Evolutionary conservation across 2,329 filamentous ascomycete species (phyloP).

Genomic region (Piedraia hortae): DNA sequence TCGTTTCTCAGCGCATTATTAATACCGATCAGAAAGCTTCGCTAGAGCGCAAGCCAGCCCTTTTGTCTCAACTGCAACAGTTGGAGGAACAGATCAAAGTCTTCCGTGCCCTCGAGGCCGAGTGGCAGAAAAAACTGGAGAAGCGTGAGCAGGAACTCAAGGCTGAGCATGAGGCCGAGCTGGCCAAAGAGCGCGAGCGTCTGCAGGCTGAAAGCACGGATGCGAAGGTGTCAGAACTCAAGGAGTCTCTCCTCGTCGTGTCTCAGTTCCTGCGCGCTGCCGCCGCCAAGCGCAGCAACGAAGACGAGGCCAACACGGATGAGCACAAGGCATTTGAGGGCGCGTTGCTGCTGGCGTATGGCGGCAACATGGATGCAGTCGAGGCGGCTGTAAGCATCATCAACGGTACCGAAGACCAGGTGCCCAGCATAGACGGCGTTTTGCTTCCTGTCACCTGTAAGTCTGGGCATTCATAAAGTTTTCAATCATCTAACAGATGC

Average conservation of each 20-base stretch:
- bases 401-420: constrained; percentile 38
- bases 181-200: constrained; percentile 26
- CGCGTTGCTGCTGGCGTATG: constrained; percentile 50
- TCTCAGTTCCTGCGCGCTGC: constrained; percentile 60
- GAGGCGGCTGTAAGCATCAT: constrained; percentile 51
- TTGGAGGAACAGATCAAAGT: constrained; percentile 47
- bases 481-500: not conserved
- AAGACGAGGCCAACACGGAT: constrained; percentile 37
- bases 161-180: constrained; percentile 27
- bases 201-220: constrained; percentile 26
- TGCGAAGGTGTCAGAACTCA: constrained; percentile 20
- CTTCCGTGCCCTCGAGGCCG: constrained; percentile 48
- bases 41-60: constrained; percentile 46
- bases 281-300: constrained; percentile 42
- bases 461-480: constrained; percentile 9
- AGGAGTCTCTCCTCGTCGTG: constrained; percentile 38
- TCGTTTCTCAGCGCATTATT: constrained; percentile 44
- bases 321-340: constrained; percentile 63
- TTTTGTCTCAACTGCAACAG: constrained; percentile 39
- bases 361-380: constrained; percentile 48
- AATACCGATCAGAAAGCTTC: constrained; percentile 57
- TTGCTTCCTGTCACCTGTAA: constrained; percentile 43
- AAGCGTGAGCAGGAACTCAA: constrained; percentile 29
- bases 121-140: constrained; percentile 34
- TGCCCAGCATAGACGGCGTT: constrained; percentile 36